Base-by-base conservation (phyloP, 345 rosid species). In the Gossypioides kirkii region DNA sequence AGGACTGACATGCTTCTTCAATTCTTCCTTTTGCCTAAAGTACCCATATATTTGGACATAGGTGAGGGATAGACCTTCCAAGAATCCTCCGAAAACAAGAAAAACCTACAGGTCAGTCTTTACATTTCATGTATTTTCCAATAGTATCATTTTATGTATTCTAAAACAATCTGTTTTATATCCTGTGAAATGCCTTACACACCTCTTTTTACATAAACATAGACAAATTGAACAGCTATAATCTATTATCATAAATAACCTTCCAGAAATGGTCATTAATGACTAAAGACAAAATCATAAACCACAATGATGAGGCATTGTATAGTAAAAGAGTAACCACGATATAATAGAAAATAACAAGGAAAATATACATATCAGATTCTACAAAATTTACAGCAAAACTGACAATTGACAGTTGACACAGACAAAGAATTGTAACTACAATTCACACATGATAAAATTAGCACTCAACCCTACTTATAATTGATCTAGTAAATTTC, bases 331-430 rank as follows among this genome's bases (percentile, higher is more conserved):
- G 12, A 20, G 61, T 41, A 71, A 65, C 4, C 22, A 32, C n/a
- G 59, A 69, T 11, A 4, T 13, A 12, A 43, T 42, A 8, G 49
- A 73, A 16, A 18, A 52, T 2, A 16, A 28, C 20, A 61, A 0
- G 25, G 52, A 63, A 63, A 59, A 8, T 69, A 70, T 69, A 53
- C 23, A 53, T 3, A 64, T 61, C 25, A 62, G 7, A 71, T 20
- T 53, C 38, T 38, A 46, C 61, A 50, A 22, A 22, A 20, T 74
- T 62, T 26, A 22, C 26, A 32, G 6, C 36, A 54, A 69, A 28
- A 13, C 23, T 17, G 26, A 28, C 50, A 32, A 32, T 32, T 32
- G 42, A 65, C 13, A 9, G 18, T 52, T 6, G 71, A 55, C 26
- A 78, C 28, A 2, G 65, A 22, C 8, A 25, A 56, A 26, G 14